These are phyloP conservation scores for Nicotiana otophora DNA, from an alignment of 257 asterid genomes.

Conservation along the genomic window DNA sequence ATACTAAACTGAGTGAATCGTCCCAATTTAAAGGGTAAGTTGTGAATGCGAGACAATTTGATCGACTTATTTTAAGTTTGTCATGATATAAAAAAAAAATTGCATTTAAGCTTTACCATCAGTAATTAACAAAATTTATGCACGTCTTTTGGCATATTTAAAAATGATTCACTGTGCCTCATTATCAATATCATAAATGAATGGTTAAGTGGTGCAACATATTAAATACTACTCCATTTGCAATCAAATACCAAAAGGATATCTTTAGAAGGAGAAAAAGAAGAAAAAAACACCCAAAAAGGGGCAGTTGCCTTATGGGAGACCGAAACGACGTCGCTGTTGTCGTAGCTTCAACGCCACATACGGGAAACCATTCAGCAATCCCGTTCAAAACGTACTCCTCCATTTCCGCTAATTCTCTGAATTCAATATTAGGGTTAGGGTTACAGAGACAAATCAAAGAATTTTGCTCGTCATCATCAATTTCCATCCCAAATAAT, in stretches of 20 bases:
- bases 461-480: background rate
- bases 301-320: background rate
- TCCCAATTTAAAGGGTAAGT: no score
- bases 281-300: background rate
- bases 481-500: conserved; percentile 15
- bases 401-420: conserved; percentile 4
- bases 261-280: background rate
- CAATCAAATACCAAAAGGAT: background rate
- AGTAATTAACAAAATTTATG: no score
- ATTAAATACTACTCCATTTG: background rate
- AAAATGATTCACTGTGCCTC: background rate
- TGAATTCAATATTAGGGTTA: conserved; percentile 40
- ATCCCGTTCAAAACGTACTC: background rate
- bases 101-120: no score
- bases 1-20: no score
- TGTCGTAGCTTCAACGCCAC: background rate
- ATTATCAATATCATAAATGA: background rate
- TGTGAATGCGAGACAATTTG: no score
- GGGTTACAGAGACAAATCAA: background rate
- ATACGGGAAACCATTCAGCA: background rate
- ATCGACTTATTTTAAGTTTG: no score
- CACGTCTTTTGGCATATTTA: no score
- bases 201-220: background rate
- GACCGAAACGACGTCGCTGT: background rate
- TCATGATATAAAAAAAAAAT: no score